Evolutionary conservation across 2,329 filamentous ascomycete species (phyloP), one percentile per base, ranked within the genome.

Genomic region (Graphiopsis chlorocephala): DNA sequence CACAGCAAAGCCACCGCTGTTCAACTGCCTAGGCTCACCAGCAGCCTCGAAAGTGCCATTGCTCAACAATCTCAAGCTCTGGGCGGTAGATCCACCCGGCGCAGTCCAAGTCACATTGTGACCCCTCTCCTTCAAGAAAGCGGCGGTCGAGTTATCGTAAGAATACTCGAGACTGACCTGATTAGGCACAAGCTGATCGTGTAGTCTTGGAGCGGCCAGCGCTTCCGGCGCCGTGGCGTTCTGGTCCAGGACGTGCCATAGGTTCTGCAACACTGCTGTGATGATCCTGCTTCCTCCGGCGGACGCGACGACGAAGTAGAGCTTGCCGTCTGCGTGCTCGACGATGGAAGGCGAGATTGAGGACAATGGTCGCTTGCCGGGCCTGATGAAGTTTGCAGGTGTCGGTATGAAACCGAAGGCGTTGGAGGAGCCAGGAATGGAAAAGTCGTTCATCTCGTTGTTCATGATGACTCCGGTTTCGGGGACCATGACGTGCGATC

Each of bases 281-380:
- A 93, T 92, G 79, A 97, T 97, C 29, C 91, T 85, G 23, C 87
- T 91, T 3, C 92, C 93, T 33, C 93, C 93, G 0, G 92, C 91
- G 0, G 91, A 89, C 47, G 92, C 92, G 8, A 91, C 84, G 63
- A 87, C 81, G 64, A 90, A 85, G 73, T 88, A 89, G 1, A 96
- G 82, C 0, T 81, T 83, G 20, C 86, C 85, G 71, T 89, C 87
- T 0, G 84, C 79, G 29, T 84, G 80, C 71, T 93, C 91, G 68
- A 89, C 86, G 60, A 96, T 93, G 64, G 92, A 82, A 4, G 93
- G 92, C 0, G 90, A 88, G 70, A 95, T 93, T 67, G 90, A 93
- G 1, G 90, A 93, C 4, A 97, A 81, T 0, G 93, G 92, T 0
- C 94, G 86, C 78, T 97, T 97, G 56, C 86, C 84, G 0, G 92